Conservation (phyloP, 176 grass and related monocot genomes). For the Cocos nucifera region DNA sequence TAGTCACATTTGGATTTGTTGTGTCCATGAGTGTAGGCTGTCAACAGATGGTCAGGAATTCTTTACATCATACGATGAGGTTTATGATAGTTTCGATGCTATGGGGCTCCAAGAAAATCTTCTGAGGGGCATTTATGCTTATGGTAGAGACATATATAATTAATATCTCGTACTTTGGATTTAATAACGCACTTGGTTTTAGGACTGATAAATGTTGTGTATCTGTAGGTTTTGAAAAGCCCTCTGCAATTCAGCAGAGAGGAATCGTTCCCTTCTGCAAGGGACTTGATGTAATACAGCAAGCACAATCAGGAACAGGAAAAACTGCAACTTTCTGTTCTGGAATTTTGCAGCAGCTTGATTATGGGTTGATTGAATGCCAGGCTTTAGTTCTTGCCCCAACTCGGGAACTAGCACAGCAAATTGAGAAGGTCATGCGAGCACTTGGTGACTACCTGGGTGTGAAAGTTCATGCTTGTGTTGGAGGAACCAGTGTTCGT, state of each 20-base stretch:
- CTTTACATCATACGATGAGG: conserved; percentile 8
- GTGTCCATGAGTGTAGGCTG: background rate
- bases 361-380: conserved; percentile 8
- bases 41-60: conserved; percentile 6
- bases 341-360: conserved; percentile 8
- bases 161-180: background rate
- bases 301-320: conserved; percentile 9
- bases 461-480: conserved; percentile 8
- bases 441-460: conserved; percentile 8
- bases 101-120: conserved; percentile 10
- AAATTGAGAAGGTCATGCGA: conserved; percentile 12
- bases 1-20: too few relatives aligned
- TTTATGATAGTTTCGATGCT: conserved; percentile 8
- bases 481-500: conserved; percentile 4
- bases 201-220: background rate
- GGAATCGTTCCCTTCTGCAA: conserved; percentile 12
- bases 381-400: conserved; percentile 4
- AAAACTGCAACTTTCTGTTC: conserved; percentile 12
- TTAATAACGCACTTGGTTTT: too few relatives aligned
- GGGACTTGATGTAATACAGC: conserved; percentile 10
- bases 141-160: conserved; percentile 2
- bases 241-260: conserved; percentile 11
- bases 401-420: conserved; percentile 2
- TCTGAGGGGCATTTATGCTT: conserved; percentile 9
- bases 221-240: conserved; percentile 6